phyloP scores from a whole-genome alignment of 495 filamentous ascomycete genomes.

The Xylaria castorea region DNA sequence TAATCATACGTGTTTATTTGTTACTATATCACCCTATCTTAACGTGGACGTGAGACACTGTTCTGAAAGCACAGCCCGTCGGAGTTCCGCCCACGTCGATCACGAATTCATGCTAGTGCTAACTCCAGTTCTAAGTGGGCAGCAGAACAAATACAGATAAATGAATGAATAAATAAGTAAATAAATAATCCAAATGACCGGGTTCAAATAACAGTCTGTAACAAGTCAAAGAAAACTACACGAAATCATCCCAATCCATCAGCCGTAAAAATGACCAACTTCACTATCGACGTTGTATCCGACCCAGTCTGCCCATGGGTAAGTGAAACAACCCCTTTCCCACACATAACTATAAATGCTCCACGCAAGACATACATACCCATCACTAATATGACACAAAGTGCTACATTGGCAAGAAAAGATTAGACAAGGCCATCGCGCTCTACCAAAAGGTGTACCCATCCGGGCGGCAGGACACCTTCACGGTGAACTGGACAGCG shows the following conservation, averaged over 20 bases:
- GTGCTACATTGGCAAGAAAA: constrained; percentile 86
- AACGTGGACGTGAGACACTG: background rate
- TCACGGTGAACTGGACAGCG: constrained; percentile 74
- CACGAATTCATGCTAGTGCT: background rate
- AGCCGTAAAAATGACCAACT: constrained; percentile 72
- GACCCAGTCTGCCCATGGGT: constrained; percentile 82
- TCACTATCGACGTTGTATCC: constrained; percentile 75
- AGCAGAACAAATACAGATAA: background rate
- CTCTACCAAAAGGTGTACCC: constrained; percentile 66
- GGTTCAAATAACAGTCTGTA: background rate
- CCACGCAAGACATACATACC: background rate
- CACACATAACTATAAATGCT: constrained; percentile 3
- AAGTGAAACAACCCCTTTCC: constrained; percentile 31
- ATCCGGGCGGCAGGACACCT: constrained; percentile 66
- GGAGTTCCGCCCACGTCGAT: constrained; percentile 20
- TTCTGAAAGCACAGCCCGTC: background rate
- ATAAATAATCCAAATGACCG: background rate
- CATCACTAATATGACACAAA: background rate
- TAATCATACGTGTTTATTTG: background rate
- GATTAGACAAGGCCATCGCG: constrained; percentile 71
- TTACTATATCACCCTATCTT: background rate
- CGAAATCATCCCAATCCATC: background rate
- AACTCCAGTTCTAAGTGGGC: background rate
- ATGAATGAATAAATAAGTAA: background rate
- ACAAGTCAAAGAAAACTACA: background rate